Evolutionary conservation across 2,329 filamentous ascomycete species (phyloP), one percentile per base, ranked within the genome.

Genomic region (Chaetomiaceae sp.): DNA sequence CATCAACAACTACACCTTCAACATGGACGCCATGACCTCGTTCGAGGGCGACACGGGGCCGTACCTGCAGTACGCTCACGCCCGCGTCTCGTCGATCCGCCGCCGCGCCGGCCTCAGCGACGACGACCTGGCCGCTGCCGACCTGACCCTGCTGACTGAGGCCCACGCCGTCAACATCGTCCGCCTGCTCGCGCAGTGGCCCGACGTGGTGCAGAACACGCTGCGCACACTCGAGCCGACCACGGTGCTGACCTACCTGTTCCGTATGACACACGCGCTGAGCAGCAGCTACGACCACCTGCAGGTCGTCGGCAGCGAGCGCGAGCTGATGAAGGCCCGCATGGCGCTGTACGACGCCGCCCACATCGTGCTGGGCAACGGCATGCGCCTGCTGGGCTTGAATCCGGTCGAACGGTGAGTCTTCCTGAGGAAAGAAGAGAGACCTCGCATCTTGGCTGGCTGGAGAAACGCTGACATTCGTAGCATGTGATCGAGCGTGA

Each of bases 41-140:
- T 90, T 90, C 55, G 86, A 93, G 67, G 86, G 86, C 34, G 86
- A 91, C 64, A 93, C 87, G 2, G 88, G 88, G 7, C 86, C 86
- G 11, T 90, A 90, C 64, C 76, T 94, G 35, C 87, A 94, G 70
- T 89, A 90, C 61, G 86, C 86, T 4, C 84, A 89, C 61, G 83
- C 84, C 27, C 83, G 84, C 57, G 74, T 90, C 34, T 76, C 72
- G 64, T 80, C 78, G 6, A 85, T 84, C 58, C 73, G 74, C 58
- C 75, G 78, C 57, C 73, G 73, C 59, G 76, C 76, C 1, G 68
- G 64, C 8, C 68, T 84, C 24, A 65, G 69, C 2, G 65, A 72
- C 6, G 74, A 76, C 42, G 78, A 85, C 9, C 71, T 91, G 24
- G 68, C 70, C 10, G 69, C 67, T 11, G 83, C 85, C 17, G 78